Evolutionary conservation across 2,329 filamentous ascomycete species (phyloP).

Genomic region (Penicillium paneum): DNA sequence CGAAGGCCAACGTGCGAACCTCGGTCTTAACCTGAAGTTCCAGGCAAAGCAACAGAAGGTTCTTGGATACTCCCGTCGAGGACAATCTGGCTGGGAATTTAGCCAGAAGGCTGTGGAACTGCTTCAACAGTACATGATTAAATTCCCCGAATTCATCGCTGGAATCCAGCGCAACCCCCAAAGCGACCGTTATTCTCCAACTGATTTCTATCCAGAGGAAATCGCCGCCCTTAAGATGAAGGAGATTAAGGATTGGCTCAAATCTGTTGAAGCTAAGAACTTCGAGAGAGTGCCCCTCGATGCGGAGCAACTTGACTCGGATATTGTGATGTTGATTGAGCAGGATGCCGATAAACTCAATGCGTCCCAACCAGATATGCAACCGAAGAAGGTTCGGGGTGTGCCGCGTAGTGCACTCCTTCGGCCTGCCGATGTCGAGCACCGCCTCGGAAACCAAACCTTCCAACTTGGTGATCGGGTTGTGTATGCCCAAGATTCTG

Average conservation of each 20-base stretch:
- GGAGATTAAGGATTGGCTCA: conserved; percentile 91
- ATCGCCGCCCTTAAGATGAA: conserved; percentile 77
- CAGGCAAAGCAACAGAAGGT: conserved; percentile 95
- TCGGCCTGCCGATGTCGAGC: conserved; percentile 93
- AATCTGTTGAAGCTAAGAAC: conserved; percentile 82
- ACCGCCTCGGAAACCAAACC: conserved; percentile 77
- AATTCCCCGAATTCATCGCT: conserved; percentile 92
- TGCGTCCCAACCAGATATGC: conserved; percentile 51
- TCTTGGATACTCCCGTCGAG: conserved; percentile 87
- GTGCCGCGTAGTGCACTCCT: conserved; percentile 84
- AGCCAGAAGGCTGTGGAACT: conserved; percentile 78
- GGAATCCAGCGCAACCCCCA: conserved; percentile 82
- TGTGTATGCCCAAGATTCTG: conserved; percentile 87
- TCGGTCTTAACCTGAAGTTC: conserved; percentile 95
- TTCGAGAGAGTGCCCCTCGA: conserved; percentile 96
- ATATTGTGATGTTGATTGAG: conserved; percentile 79
- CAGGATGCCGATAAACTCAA: conserved; percentile 65
- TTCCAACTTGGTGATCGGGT: conserved; percentile 87
- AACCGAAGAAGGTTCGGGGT: conserved; percentile 68
- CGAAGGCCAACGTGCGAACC: conserved; percentile 77
- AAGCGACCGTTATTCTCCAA: conserved; percentile 77
- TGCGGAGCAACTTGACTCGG: conserved; percentile 91
- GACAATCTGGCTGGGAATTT: conserved; percentile 89
- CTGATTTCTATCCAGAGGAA: conserved; percentile 76
- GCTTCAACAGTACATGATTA: conserved; percentile 83